phyloP scores from a whole-genome alignment of 352 stramenopile genomes.

The Phytophthora fragariaefolia region DNA sequence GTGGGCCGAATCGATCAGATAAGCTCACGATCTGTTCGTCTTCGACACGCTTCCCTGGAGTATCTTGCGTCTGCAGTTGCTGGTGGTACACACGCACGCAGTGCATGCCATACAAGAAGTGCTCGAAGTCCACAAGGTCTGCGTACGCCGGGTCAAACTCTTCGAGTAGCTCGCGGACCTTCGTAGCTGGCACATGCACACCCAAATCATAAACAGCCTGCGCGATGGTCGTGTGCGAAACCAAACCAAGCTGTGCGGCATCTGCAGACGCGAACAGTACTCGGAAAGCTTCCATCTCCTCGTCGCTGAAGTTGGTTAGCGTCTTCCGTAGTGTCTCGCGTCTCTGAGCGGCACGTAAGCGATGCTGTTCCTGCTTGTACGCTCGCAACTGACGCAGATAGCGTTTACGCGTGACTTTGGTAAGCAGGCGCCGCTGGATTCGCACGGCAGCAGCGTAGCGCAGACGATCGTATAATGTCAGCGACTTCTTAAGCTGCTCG shows the following conservation, averaged over 20 bases:
- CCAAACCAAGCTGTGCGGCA: constrained; percentile 62
- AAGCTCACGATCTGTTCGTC: constrained; percentile 53
- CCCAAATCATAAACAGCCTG: constrained; percentile 80
- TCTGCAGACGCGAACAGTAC: constrained; percentile 72
- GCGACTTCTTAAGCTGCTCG: constrained; percentile 41
- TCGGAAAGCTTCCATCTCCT: constrained; percentile 70
- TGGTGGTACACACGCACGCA: constrained; percentile 74
- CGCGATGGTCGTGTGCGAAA: constrained; percentile 72
- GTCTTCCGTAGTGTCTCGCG: constrained; percentile 54
- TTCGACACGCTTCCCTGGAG: not conserved
- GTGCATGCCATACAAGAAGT: constrained; percentile 86
- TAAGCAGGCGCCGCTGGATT: constrained; percentile 70
- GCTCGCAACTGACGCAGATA: constrained; percentile 59
- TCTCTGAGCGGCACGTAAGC: constrained; percentile 40
- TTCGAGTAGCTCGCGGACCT: constrained; percentile 57
- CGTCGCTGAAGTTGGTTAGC: constrained; percentile 66
- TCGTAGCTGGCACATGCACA: constrained; percentile 52
- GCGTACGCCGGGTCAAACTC: constrained; percentile 72
- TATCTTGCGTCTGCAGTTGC: constrained; percentile 42
- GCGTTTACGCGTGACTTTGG: constrained; percentile 52
- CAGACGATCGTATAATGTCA: constrained; percentile 76
- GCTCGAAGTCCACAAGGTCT: constrained; percentile 82
- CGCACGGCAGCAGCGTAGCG: constrained; percentile 70
- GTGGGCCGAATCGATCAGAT: constrained; percentile 58
- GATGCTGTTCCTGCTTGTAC: constrained; percentile 52